Percentiles rank a stretch among this genome's conserved stretches.
These are phyloP conservation scores for Coelastrella sp. DNA, from an alignment of 139 green algal species.

Conservation along the genomic window DNA sequence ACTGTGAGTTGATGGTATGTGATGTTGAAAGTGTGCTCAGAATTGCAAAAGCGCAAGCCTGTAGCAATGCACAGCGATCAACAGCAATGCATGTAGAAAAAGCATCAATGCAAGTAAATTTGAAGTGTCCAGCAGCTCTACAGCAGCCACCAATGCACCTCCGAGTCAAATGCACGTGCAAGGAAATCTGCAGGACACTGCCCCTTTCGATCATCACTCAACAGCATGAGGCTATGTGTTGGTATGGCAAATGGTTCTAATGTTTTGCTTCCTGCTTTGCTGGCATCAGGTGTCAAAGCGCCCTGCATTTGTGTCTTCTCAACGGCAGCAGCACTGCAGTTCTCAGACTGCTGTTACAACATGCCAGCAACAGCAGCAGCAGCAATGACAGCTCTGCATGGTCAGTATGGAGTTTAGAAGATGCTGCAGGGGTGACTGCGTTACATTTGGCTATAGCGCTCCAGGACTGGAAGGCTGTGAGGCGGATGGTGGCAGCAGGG, in stretches of 20 bases:
- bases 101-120: too few relatives aligned
- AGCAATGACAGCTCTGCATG: neutral
- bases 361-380: constrained; percentile 17
- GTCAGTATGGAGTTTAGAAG: neutral
- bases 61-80: too few relatives aligned
- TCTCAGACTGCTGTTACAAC: neutral
- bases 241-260: neutral
- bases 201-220: too few relatives aligned
- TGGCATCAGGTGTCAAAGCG: neutral
- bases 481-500: constrained; percentile 7
- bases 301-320: neutral
- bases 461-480: constrained; percentile 1
- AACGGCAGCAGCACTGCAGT: neutral
- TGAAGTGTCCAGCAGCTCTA: too few relatives aligned
- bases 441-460: neutral
- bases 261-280: neutral
- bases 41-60: too few relatives aligned
- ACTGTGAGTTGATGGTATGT: too few relatives aligned
- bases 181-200: too few relatives aligned
- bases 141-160: too few relatives aligned
- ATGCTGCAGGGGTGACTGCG: neutral
- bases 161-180: too few relatives aligned
- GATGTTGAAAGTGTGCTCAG: too few relatives aligned
- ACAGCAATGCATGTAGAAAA: too few relatives aligned
- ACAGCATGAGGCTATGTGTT: too few relatives aligned